Evolutionary conservation across 2,329 filamentous ascomycete species (phyloP), one percentile per base, ranked within the genome.

Genomic region (Aspergillus floridensis): DNA sequence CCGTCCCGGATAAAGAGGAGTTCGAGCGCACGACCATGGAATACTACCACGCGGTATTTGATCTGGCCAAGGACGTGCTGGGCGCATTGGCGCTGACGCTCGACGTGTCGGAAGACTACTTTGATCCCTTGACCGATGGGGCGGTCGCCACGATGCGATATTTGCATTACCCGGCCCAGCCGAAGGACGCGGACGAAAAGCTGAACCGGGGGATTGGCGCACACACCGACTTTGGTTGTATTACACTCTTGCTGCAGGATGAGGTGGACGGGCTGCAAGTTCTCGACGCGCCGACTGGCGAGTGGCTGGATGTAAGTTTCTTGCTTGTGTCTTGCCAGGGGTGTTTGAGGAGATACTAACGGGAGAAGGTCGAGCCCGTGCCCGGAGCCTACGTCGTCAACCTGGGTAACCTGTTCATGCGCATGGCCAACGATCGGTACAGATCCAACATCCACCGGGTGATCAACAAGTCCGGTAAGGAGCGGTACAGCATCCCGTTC

Each of bases 181-280:
- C 75, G 1, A 70, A 72, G 0, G 73, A 77, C 26, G 67, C 67
- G 19, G 74, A 78, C 11, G 69, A 71, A 51, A 71, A 66, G 48
- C 64, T 76, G 29, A 75, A 71, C 16, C 66, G 76, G 1, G 77
- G 78, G 0, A 76, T 79, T 24, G 77, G 77, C 1, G 78, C 77
- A 1, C 77, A 80, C 56, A 79, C 74, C 0, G 77, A 80, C 49
- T 80, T 79, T 49, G 77, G 76, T 3, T 73, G 70, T 29, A 68
- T 80, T 3, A 79, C 77, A 14, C 63, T 79, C 2, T 66, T 79
- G 1, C 64, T 80, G 21, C 78, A 80, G 61, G 76, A 76, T 50
- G 72, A 76, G 4, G 73, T 78, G 0, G 72, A 70, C 35, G 76
- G 74, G 2, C 58, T 77, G 12, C 72, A 77, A 53, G 75, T 77